Conservation (phyloP, 1,284 basidiomycete species). For the Apiotrichum veenhuisii region DNA sequence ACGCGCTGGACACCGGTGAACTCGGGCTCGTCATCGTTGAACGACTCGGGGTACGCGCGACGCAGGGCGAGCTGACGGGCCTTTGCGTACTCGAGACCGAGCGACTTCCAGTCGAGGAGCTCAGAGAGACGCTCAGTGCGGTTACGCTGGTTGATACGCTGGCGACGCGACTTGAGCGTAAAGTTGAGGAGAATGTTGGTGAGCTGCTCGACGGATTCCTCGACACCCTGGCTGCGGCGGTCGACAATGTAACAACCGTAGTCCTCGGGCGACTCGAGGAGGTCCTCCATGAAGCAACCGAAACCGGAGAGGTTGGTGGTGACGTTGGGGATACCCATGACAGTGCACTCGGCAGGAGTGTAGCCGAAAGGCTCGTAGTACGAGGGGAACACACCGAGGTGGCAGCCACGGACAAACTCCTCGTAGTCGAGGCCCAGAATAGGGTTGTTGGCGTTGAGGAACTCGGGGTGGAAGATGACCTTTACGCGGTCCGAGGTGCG, state of each 20-base stretch:
- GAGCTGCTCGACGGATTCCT: slow-evolving; percentile 77
- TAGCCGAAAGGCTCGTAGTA: slow-evolving; percentile 60
- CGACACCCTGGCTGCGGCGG: slow-evolving; percentile 80
- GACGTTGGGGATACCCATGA: slow-evolving; percentile 94
- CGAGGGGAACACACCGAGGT: slow-evolving; percentile 95
- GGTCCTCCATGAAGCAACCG: slow-evolving; percentile 97
- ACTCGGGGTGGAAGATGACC: slow-evolving; percentile 97
- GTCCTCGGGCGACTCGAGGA: slow-evolving; percentile 79
- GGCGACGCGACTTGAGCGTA: slow-evolving; percentile 82
- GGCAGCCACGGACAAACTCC: slow-evolving; percentile 96
- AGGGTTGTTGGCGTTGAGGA: slow-evolving; percentile 95
- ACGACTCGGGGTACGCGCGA: slow-evolving; percentile 92
- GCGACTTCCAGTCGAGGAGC: slow-evolving; percentile 94
- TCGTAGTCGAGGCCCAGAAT: slow-evolving; percentile 97
- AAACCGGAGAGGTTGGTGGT: slow-evolving; percentile 97
- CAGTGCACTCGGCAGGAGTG: slow-evolving; percentile 60
- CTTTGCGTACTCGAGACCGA: slow-evolving; percentile 96
- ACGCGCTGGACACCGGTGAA: slow-evolving; percentile 63
- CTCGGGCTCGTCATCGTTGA: slow-evolving; percentile 66
- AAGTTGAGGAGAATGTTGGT: slow-evolving; percentile 71
- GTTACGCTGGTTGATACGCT: slow-evolving; percentile 97
- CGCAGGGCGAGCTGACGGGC: slow-evolving; percentile 86
- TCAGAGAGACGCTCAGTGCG: slow-evolving; percentile 90
- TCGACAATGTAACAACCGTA: slow-evolving; percentile 93
- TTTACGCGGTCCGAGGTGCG: slow-evolving; percentile 78